phyloP scores from a whole-genome alignment of 306 rosid genomes.

The Psophocarpus tetragonolobus region DNA sequence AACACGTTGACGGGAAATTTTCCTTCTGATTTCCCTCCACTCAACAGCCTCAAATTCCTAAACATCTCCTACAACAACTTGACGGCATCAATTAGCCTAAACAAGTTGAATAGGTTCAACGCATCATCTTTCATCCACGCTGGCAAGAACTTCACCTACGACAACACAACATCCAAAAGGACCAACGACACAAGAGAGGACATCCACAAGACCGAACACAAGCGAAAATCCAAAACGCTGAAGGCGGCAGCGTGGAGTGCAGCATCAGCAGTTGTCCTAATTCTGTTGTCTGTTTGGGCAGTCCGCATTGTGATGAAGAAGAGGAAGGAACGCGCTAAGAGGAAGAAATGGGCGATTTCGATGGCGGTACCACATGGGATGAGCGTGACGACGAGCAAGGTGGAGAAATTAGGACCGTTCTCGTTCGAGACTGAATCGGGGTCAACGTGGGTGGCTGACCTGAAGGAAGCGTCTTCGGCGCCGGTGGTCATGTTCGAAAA shows the following conservation, averaged over 20 bases:
- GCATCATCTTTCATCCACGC: conserved; percentile 59
- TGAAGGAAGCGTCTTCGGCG: conserved; percentile 79
- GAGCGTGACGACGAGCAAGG: neutral
- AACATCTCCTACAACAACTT: conserved; percentile 70
- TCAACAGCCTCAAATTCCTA: conserved; percentile 42
- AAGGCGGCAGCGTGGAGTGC: conserved; percentile 42
- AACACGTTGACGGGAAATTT: conserved; percentile 64
- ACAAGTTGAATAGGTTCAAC: conserved; percentile 41
- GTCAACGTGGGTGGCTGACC: conserved; percentile 77
- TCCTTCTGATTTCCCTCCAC: conserved; percentile 74
- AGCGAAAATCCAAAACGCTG: conserved; percentile 36
- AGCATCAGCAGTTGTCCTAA: conserved; percentile 30
- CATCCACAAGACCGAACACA: neutral
- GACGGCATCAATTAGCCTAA: conserved; percentile 24
- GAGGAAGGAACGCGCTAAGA: conserved; percentile 34
- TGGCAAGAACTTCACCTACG: conserved; percentile 47
- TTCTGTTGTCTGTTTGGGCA: conserved; percentile 22
- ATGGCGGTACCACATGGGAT: conserved; percentile 53
- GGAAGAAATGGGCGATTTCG: conserved; percentile 81
- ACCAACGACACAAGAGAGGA: neutral
- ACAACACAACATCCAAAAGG: conserved; percentile 29
- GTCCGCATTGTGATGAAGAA: conserved; percentile 31
- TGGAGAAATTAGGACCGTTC: conserved; percentile 90
- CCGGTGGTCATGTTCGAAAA: conserved; percentile 93
- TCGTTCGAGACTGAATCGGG: conserved; percentile 84